A percentile compares a stretch with the other conserved stretches of the same genome.
Evolutionary conservation across 495 filamentous ascomycete genomes (phyloP).

Genomic region (Geopyxis carbonaria): DNA sequence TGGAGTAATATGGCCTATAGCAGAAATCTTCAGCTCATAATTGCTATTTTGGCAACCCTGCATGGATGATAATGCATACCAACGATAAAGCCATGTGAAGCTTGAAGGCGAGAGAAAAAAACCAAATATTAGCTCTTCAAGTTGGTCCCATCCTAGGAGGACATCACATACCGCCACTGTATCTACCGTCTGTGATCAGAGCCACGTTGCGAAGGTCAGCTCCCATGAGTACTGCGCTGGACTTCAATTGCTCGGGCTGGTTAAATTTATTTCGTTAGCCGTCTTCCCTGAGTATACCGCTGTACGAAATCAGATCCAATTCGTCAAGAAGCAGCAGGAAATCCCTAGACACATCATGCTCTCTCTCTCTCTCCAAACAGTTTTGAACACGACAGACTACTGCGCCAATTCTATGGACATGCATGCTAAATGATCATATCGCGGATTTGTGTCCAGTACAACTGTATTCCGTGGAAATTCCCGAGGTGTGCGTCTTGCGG

Average conservation of each 20-base stretch:
- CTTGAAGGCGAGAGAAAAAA: constrained; percentile 31
- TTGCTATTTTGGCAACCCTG: constrained; percentile 10
- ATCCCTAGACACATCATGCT: too few species aligned
- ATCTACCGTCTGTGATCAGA: constrained; percentile 84
- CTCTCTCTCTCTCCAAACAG: constrained; percentile 4
- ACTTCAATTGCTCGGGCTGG: constrained; percentile 76
- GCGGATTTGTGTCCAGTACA: too few species aligned
- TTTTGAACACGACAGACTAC: constrained; percentile 6
- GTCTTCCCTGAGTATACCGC: too few species aligned
- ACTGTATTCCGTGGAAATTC: too few species aligned
- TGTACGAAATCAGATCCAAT: too few species aligned
- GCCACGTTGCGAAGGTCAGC: constrained; percentile 78
- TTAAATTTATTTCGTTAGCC: constrained; percentile 5
- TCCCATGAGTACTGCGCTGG: constrained; percentile 82
- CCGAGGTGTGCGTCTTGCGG: too few species aligned
- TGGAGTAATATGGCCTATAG: constrained; percentile 64
- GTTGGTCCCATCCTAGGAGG: constrained; percentile 4
- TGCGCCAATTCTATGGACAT: too few species aligned
- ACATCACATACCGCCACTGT: constrained; percentile 42
- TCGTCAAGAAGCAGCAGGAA: too few species aligned
- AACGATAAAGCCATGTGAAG: constrained; percentile 89
- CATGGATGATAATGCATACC: constrained; percentile 25
- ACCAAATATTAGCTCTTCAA: constrained; percentile 11
- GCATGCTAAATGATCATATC: too few species aligned
- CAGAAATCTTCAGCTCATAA: constrained; percentile 12